Evolutionary conservation across 1,139 yeast species (phyloP), one percentile per base, ranked within the genome.

Genomic region (Nadsonia commutata): DNA sequence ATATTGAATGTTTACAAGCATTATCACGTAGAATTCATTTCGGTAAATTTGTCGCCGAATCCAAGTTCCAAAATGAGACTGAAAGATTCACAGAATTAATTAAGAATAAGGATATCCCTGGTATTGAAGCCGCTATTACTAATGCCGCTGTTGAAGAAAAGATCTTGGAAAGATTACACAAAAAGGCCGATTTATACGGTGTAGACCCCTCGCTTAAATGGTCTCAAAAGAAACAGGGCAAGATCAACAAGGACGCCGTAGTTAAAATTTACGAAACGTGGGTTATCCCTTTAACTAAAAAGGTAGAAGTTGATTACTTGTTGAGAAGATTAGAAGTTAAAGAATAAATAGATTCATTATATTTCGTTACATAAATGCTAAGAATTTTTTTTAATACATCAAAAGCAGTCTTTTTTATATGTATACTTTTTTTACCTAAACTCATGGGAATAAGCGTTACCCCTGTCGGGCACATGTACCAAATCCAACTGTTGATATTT

Each of bases 41-140:
- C 63, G 98, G 97, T 43, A 84, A 82, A 62, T 90, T 90, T 66
- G 98, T 90, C 4, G 98, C 98, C 4, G 98, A 90, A 59, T 81
- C 95, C 38, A 90, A 90, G 63, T 90, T 76, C 60, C 80, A 71
- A 55, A 64, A 69, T 22, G 94, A 88, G 51, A 72, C 68, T 39
- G 83, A 74, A 43, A 61, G 61, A 43, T 86, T 79, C 64, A 76
- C 74, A 1, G 64, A 71, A 52, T 65, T 86, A 53, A 90, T 90
- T 52, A 59, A 66, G 49, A 74, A 70, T 0, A 71, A 67, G 47
- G 95, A 90, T 57, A 65, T 74, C 3, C 66, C 68, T 13, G 95
- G 93, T 0, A 80, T 90, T 44, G 85, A 80, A 55, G 74, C 65
- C 16, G 80, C 84, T 36, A 88, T 90, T 53, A 88, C 97, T 17